Evolutionary conservation across 2,329 filamentous ascomycete genomes (phyloP).

Genomic region (Botrytis paeoniae): DNA sequence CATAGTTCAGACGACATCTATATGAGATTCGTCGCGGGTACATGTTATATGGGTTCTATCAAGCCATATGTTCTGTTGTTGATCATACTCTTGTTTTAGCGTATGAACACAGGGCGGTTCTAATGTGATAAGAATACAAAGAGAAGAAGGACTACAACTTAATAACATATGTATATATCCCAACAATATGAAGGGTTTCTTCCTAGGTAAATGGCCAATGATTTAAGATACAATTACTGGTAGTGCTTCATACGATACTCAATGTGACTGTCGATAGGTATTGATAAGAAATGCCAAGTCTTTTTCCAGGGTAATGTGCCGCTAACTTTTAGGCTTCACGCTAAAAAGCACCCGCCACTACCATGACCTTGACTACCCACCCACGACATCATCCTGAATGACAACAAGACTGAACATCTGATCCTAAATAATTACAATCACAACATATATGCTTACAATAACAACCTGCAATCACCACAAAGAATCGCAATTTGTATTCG

Average conservation of each 20-base stretch:
- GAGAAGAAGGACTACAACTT: neutral
- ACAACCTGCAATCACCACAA: neutral
- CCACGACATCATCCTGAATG: slow-evolving; percentile 1
- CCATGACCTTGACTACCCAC: neutral
- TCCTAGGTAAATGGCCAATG: neutral
- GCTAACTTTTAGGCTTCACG: neutral
- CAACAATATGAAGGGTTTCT: neutral
- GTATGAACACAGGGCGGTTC: neutral
- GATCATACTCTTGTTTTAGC: neutral
- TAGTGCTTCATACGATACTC: neutral
- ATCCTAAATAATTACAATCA: neutral
- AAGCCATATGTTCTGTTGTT: neutral
- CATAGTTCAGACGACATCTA: neutral
- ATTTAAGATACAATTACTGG: neutral
- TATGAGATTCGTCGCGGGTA: neutral
- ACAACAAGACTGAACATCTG: slow-evolving; percentile 1
- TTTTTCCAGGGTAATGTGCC: neutral
- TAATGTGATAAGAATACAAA: neutral
- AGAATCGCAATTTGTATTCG: neutral
- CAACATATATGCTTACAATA: neutral
- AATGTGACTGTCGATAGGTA: neutral
- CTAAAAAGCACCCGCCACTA: neutral
- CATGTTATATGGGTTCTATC: neutral
- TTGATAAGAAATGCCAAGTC: neutral
- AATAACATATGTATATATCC: neutral